Evolutionary conservation across 2,329 filamentous ascomycete species (phyloP), one percentile per base, ranked within the genome.

Genomic region (Sphaerulina musiva): DNA sequence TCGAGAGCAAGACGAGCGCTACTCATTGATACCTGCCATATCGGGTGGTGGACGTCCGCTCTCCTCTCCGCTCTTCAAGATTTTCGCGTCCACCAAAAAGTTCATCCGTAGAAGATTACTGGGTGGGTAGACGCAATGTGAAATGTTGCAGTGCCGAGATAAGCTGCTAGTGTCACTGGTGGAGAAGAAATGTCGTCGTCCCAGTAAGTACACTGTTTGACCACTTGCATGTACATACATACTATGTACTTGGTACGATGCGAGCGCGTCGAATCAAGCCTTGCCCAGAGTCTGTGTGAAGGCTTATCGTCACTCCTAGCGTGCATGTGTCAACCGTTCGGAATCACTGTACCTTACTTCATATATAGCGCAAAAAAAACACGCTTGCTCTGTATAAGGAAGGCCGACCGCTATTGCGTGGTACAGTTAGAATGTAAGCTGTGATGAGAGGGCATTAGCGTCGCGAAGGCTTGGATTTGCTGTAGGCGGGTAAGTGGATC

Each of bases 1-100:
- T 51, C 32, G 42, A 45, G 40, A 26, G 6, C 4, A 5, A 36
- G 32, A 45, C 12, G 31, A 26, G 17, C 48, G 48, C 48, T 51
- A 45, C 9, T 17, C 31, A 41, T 45, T 51, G 32, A 51, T 51
- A 51, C 48, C 48, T 51, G 48, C 48, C 48, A 45, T 11, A 44
- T 51, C 9, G 14, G 12, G 48, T 51, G 4, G 6, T 36, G 29
- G 11, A 36, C 9, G 9, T 42, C 48, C 42, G 42, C 34, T 8
- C 34, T 34, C 20, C n/a, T 7, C 29, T 39, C n/a, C 40, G n/a
- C 41, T 17, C 41, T 45, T 45, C 17, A 23, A 8, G n/a, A 29
- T 26, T 29, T 6, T 23, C 38, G 31, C 14, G 6, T 12, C 31
- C 40, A 5, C 29, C 14, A 17, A 17, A 17, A 17, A 17, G 14